A percentile compares a stretch with the other conserved stretches of the same genome.
Conservation (phyloP, 2,329 filamentous ascomycete genomes). For the Aspergillus pseudoviridinutans region DNA sequence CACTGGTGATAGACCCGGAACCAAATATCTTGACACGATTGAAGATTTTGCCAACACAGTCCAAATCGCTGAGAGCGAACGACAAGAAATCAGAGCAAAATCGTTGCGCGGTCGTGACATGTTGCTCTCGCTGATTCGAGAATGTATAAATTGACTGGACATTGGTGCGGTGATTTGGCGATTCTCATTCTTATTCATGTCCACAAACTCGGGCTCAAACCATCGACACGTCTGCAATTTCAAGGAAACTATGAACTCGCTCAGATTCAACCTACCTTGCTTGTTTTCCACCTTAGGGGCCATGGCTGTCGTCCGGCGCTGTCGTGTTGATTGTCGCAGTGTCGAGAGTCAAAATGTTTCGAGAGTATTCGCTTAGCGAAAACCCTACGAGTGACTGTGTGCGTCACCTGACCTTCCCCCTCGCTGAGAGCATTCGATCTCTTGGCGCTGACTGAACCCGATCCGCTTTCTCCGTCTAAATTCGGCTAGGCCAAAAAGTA, state of each 20-base stretch:
- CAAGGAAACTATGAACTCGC: constrained; percentile 23
- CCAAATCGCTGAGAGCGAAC: not conserved
- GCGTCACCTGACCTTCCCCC: constrained; percentile 34
- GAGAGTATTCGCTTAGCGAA: constrained; percentile 39
- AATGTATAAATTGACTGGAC: not conserved
- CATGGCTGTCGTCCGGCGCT: constrained; percentile 45
- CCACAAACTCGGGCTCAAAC: constrained; percentile 18
- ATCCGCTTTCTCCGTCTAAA: constrained; percentile 3
- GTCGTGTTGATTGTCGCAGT: constrained; percentile 43
- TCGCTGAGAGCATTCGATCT: constrained; percentile 4
- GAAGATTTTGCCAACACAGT: not conserved
- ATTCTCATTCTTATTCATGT: constrained; percentile 4
- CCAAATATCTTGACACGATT: not conserved
- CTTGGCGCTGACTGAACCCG: constrained; percentile 5
- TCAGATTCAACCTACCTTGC: constrained; percentile 39
- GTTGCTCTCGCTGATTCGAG: not conserved
- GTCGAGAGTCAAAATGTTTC: constrained; percentile 38
- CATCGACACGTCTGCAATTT: constrained; percentile 28
- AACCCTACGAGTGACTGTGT: constrained; percentile 35
- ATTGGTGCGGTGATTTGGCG: constrained; percentile 1
- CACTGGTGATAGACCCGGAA: constrained; percentile 1
- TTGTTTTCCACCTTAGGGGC: constrained; percentile 45
- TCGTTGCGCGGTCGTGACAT: not conserved
- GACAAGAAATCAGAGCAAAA: not conserved
- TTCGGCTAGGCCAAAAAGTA: constrained; percentile 3